phyloP scores from a whole-genome alignment of 495 filamentous ascomycete genomes.

The Parathielavia hyrcaniae region DNA sequence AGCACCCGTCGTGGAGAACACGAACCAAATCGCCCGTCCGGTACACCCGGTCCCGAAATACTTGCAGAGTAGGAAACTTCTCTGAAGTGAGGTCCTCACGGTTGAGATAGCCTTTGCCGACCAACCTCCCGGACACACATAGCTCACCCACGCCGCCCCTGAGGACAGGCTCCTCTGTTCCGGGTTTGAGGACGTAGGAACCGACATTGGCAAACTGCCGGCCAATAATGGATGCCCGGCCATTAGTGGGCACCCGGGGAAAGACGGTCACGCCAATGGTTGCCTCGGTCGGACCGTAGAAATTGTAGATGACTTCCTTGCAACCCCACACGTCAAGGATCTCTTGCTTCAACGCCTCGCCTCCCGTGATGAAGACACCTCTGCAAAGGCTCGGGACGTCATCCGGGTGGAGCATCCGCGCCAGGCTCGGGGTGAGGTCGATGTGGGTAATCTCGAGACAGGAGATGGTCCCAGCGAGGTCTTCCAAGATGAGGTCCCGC shows the following conservation, averaged over 20 bases:
- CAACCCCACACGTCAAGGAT: conserved; percentile 66
- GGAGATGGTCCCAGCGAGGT: conserved; percentile 63
- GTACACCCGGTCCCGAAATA: conserved; percentile 55
- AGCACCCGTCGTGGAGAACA: conserved; percentile 60
- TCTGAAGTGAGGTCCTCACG: conserved; percentile 60
- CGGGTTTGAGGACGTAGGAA: conserved; percentile 67
- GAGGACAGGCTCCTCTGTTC: conserved; percentile 60
- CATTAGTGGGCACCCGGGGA: conserved; percentile 60
- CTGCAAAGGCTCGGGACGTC: conserved; percentile 61
- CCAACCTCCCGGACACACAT: conserved; percentile 76
- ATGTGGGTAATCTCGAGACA: conserved; percentile 76
- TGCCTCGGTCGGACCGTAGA: conserved; percentile 78
- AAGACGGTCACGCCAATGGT: conserved; percentile 85
- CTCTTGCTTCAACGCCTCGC: conserved; percentile 65
- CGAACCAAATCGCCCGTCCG: conserved; percentile 76
- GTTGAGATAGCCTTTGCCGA: conserved; percentile 83
- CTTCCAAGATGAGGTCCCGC: conserved; percentile 69
- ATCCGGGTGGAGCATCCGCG: conserved; percentile 53
- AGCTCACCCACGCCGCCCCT: conserved; percentile 81
- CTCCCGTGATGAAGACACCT: conserved; percentile 72
- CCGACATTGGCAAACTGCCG: conserved; percentile 75
- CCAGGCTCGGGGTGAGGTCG: conserved; percentile 69
- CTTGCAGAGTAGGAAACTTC: conserved; percentile 52
- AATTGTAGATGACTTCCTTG: conserved; percentile 62
- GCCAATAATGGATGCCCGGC: conserved; percentile 80